These are phyloP conservation scores for Evernia prunastri DNA, from an alignment of 495 filamentous ascomycete genomes.

Conservation along the genomic window DNA sequence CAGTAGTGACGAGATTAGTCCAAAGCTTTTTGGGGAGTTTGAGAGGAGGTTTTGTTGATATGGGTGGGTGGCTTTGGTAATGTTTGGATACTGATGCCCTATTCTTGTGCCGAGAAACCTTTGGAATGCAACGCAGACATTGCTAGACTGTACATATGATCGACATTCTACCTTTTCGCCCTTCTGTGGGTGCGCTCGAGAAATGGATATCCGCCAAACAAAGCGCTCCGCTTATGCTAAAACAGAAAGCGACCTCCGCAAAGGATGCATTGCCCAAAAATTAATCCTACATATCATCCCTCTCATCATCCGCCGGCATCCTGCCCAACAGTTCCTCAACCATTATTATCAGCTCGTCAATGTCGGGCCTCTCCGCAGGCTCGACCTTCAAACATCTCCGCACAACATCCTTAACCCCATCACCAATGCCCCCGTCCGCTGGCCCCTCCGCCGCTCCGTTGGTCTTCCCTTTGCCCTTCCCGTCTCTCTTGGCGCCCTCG, in stretches of 20 bases:
- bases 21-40: slow-evolving; percentile 74
- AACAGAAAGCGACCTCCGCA: not conserved
- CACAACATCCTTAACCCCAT: slow-evolving; percentile 75
- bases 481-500: slow-evolving; percentile 51
- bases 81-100: not conserved
- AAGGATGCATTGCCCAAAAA: not conserved
- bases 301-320: slow-evolving; percentile 58
- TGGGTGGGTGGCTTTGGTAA: not conserved
- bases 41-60: slow-evolving; percentile 58
- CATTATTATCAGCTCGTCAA: slow-evolving; percentile 78
- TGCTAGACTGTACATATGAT: not conserved
- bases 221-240: not conserved
- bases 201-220: not conserved
- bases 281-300: slow-evolving; percentile 11
- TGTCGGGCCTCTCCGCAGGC: slow-evolving; percentile 81
- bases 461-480: slow-evolving; percentile 50
- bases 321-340: slow-evolving; percentile 68
- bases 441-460: slow-evolving; percentile 30
- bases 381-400: slow-evolving; percentile 87
- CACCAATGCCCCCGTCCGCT: slow-evolving; percentile 52
- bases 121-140: not conserved
- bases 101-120: not conserved
- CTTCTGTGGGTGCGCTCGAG: not conserved
- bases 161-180: not conserved
- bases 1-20: slow-evolving; percentile 88